phyloP scores from a whole-genome alignment of 2,329 filamentous ascomycete species.

The Aspergillus aculeatinus region DNA sequence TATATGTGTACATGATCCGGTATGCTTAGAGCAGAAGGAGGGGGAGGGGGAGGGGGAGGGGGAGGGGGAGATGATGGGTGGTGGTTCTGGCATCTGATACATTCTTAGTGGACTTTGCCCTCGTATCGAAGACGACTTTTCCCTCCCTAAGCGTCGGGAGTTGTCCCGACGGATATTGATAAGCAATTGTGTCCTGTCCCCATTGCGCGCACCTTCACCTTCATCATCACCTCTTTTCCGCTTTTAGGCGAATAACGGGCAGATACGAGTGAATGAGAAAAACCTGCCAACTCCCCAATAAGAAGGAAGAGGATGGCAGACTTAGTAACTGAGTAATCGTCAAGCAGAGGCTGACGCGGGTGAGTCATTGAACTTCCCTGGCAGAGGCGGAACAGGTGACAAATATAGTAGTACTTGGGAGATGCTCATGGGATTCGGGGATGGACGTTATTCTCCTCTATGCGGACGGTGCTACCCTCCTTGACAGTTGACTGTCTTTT shows the following conservation, averaged over 20 bases:
- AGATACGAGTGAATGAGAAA: not conserved
- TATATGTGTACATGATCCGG: constrained; percentile 13
- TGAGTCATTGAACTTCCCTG: constrained; percentile 26
- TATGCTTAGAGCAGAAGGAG: constrained; percentile 16
- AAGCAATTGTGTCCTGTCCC: not conserved
- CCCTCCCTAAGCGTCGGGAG: not conserved
- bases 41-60: too few species aligned
- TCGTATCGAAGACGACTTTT: not conserved
- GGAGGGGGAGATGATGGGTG: too few species aligned
- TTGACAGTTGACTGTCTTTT: constrained; percentile 15
- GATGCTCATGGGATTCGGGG: constrained; percentile 27
- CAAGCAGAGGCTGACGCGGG: constrained; percentile 14
- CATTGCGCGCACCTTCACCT: not conserved
- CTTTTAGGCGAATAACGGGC: not conserved
- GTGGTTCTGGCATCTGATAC: constrained; percentile 23
- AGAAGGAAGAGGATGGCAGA: not conserved
- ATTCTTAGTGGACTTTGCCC: constrained; percentile 5
- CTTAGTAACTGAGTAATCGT: not conserved
- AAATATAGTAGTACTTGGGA: constrained; percentile 24
- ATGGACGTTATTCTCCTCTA: constrained; percentile 19
- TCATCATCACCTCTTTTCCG: not conserved
- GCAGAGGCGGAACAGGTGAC: constrained; percentile 24
- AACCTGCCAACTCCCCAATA: not conserved
- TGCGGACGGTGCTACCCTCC: constrained; percentile 27
- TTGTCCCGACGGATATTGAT: not conserved